Evolutionary conservation across 2,329 filamentous ascomycete species (phyloP), one percentile per base, ranked within the genome.

Genomic region (Rutstroemia sp.): DNA sequence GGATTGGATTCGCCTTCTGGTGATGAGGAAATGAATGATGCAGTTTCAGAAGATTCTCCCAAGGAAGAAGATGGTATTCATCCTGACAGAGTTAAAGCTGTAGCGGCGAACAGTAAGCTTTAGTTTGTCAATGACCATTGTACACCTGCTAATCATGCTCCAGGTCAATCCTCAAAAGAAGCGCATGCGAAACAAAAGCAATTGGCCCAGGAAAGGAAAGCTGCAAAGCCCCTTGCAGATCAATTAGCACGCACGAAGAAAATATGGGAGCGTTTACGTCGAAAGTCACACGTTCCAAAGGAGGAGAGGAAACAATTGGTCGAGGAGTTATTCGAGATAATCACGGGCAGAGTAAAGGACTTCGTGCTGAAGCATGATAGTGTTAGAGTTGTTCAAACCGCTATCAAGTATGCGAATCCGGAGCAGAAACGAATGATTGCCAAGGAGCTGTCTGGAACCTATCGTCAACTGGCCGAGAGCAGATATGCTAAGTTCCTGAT

Each of bases 331-430:
- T 97, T 95, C 72, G 79, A 81, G 57, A 95, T 99, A 68, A 88
- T 96, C 66, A 94, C 89, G 23, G 92, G 92, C 53, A 84, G 88
- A 57, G 88, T 97, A 66, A 90, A 89, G 73, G 94, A 97, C 60
- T 96, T 97, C 64, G 92, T 96, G 19, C 88, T 99, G 75, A 99
- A 99, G 81, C 94, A 99, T 72, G 94, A 99, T 70, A 89, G 91
- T 38, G 92, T 96, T n/a, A 83, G 94, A 64, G 91, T 96, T 44
- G 88, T 99, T 25, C 94, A 99, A 75, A 96, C 92, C 12, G 94
- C 92, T 39, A 83, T 99, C 73, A 99, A 99, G 73, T 99, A 99
- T 73, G 88, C 90, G 48, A 95, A 87, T 47, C 78, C 84, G 55
- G 86, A 88, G 59, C 92, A 96, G 74, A 82, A 89, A 68, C 89